Percentiles rank a stretch among this genome's conserved stretches.
Conservation (phyloP, 495 filamentous ascomycete species). For the Xylaria curta region DNA sequence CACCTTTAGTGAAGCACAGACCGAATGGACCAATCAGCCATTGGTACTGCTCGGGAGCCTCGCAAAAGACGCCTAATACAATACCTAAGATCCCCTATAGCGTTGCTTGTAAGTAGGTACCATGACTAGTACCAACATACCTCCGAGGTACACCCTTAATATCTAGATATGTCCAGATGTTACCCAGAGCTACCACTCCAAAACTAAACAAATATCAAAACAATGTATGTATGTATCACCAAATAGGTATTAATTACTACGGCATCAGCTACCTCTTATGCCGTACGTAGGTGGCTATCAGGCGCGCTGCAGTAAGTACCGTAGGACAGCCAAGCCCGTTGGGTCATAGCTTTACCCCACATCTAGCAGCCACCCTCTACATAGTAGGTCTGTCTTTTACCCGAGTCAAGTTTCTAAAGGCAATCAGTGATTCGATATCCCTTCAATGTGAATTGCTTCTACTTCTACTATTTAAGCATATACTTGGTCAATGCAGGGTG, state of each 20-base stretch:
- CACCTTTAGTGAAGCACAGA: background rate
- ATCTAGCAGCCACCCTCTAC: background rate
- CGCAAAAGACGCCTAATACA: background rate
- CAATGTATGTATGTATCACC: too few relatives aligned
- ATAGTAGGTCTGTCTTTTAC: too few relatives aligned
- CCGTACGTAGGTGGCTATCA: too few relatives aligned
- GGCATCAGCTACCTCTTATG: too few relatives aligned
- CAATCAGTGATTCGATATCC: background rate
- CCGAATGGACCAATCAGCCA: background rate
- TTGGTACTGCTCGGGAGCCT: background rate
- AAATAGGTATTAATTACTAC: too few relatives aligned
- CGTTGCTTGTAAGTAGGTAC: background rate
- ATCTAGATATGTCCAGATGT: background rate
- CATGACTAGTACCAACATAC: too few relatives aligned
- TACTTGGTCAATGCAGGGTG: background rate
- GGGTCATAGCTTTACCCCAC: background rate
- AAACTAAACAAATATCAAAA: too few relatives aligned
- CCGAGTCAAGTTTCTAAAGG: background rate
- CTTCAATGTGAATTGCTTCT: background rate
- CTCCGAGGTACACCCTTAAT: too few relatives aligned
- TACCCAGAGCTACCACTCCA: too few relatives aligned
- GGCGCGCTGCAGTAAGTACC: background rate
- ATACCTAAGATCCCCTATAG: background rate
- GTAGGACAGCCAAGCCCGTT: background rate
- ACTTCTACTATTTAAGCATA: too few relatives aligned